These are phyloP conservation scores for Amborella trichopoda DNA, from an alignment of 164 flowering plant genomes.

Conservation along the genomic window DNA sequence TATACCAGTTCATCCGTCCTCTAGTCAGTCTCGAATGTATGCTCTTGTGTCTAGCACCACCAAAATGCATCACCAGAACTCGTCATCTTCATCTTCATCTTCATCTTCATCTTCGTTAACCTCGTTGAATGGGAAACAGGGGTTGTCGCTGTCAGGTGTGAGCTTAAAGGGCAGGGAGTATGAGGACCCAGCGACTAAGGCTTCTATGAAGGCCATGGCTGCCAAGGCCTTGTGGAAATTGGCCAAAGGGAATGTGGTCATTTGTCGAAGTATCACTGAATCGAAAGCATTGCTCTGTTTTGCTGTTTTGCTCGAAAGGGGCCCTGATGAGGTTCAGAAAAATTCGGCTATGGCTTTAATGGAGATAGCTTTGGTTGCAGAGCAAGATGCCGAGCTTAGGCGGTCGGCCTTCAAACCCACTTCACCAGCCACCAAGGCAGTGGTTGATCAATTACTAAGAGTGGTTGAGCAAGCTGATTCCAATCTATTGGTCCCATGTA, in stretches of 20 bases:
- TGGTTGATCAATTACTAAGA: constrained; percentile 55
- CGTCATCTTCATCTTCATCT: too few species aligned
- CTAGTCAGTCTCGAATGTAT: too few species aligned
- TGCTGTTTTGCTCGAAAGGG: constrained; percentile 63
- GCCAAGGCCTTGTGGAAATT: constrained; percentile 67
- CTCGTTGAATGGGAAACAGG: too few species aligned
- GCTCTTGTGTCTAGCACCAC: too few species aligned
- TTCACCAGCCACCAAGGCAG: constrained; percentile 74
- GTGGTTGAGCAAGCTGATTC: constrained; percentile 40
- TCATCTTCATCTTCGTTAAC: too few species aligned
- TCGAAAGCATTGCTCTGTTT: constrained; percentile 73
- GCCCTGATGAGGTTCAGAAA: constrained; percentile 44
- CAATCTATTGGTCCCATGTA: constrained; percentile 49
- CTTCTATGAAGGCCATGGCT: constrained; percentile 74
- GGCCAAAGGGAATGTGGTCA: constrained; percentile 31
- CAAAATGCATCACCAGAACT: too few species aligned
- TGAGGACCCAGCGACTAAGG: constrained; percentile 60
- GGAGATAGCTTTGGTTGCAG: constrained; percentile 71
- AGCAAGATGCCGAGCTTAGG: constrained; percentile 44
- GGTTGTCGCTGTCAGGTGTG: constrained; percentile 22
- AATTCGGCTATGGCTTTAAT: constrained; percentile 72
- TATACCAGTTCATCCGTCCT: too few species aligned
- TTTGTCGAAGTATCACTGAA: constrained; percentile 66
- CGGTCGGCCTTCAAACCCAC: constrained; percentile 79
- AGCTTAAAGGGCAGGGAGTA: constrained; percentile 64